Base-by-base conservation (phyloP, 768 basidiomycete species). In the Postia placenta region DNA sequence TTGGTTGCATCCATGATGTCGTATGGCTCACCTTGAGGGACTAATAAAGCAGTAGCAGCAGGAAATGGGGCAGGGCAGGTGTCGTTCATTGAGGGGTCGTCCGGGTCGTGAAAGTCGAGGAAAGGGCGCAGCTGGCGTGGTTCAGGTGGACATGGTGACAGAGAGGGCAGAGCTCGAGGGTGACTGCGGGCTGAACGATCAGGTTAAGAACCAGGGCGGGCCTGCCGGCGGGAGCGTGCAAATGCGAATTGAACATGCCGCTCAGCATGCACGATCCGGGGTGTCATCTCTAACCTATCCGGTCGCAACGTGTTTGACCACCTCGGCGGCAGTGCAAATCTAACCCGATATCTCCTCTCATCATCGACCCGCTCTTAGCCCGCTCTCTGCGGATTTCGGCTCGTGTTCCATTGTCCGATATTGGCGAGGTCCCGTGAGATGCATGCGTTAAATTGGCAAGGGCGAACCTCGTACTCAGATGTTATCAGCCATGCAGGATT, bases 281-380 rank as follows among this genome's bases (percentile, higher is more conserved):
- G 45, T 45, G 5, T 36, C 33, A 45, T 33, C 3, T 23, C 30
- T 26, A 24, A 45, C 45, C 30, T 36, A 17, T 45, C 14, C 20
- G 30, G 45, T 4, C 6, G 28, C 33, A 45, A 45, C 45, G 45
- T 45, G 45, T 23, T 26, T 26, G 42, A 44, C 42, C 9, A 9
- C 15, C 30, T 33, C 15, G 9, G 20, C n/a, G 24, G 45, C 45
- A 45, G 45, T 45, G 45, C 30, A 11, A 43, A 33, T 33, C 30
- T 23, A 19, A 17, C 33, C 26, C 45, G 45, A 45, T 45, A 36
- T 17, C 45, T 33, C 11, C 30, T 33, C 30, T 33, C 7, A 33
- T 33, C 30, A 7, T 33, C 30, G 15, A 7, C 30, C 30, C n/a
- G n/a, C n/a, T n/a, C n/a, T n/a, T n/a, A n/a, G n/a, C n/a, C n/a